Evolutionary conservation across 345 rosid species (phyloP), one percentile per base, ranked within the genome.

Genomic region (Aegle marmelos): DNA sequence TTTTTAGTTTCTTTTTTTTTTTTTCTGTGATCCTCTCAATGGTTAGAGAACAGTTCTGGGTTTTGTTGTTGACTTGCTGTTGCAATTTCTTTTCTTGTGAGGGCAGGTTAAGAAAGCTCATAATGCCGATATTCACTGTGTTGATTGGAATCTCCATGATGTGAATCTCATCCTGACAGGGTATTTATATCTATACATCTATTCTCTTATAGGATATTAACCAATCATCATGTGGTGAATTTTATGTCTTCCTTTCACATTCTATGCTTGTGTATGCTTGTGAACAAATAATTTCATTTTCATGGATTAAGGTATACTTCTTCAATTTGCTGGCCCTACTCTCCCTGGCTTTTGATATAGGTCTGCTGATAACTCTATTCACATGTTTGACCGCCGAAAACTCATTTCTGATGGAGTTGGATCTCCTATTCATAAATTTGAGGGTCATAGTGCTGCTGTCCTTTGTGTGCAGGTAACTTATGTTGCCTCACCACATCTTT

Each of bases 401-500:
- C 88, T 88, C 78, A 81, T 85, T 54, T 85, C 88, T 39, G 80
- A 63, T 34, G 96, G 98, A 73, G 83, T 87, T 54, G 94, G 94
- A 54, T 76, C 88, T 16, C 98, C 98, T 17, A 81, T 90, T 69
- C 87, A 93, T 78, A 90, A 84, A 69, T 91, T 93, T 71, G 93
- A 82, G 80, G 98, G 95, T 77, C 98, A 94, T 81, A 85, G 70
- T 82, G 97, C 93, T 81, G 89, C 97, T 24, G 97, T 94, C 73
- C 95, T 93, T 72, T 94, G 98, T 85, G 97, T 93, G 56, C 98
- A 94, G 95, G 98, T 88, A 75, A 63, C 70, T 61, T 27, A 58
- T 28, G 31, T 75, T 63, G 48, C 61, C n/a, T 45, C 36, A 9
- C 33, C 58, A 36, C 27, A 24, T 54, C 64, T 66, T 64, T 19